phyloP scores from a whole-genome alignment of 495 filamentous ascomycete species.

The Penicillium manginii region DNA sequence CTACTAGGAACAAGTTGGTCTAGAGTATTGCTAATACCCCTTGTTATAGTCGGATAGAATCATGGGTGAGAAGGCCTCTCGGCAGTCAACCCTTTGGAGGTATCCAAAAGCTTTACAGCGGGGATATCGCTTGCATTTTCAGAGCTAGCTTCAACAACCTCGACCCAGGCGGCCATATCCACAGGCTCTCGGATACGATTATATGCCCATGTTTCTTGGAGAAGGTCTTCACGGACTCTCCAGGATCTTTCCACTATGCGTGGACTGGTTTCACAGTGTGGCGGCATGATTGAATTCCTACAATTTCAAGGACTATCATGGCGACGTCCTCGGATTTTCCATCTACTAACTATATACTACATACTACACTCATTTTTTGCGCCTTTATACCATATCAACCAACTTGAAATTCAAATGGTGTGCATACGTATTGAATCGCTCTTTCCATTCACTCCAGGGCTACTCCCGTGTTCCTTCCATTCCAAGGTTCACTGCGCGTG shows the following conservation, averaged over 20 bases:
- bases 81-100: background rate
- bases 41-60: background rate
- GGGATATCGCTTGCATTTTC: background rate
- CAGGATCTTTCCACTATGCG: background rate
- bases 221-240: background rate
- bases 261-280: background rate
- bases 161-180: background rate
- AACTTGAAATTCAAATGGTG: too few relatives aligned
- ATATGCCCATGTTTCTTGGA: background rate
- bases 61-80: background rate
- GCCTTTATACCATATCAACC: too few relatives aligned
- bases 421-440: too few relatives aligned
- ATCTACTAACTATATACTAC: too few relatives aligned
- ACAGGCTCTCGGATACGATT: background rate
- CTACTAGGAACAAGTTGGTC: background rate
- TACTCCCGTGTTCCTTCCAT: too few relatives aligned
- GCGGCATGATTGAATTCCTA: background rate
- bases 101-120: background rate
- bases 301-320: background rate
- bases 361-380: too few relatives aligned
- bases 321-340: conserved; percentile 10
- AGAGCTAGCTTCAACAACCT: background rate
- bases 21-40: background rate
- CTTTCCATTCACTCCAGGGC: too few relatives aligned
- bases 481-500: too few relatives aligned